Conservation (phyloP, 2,329 filamentous ascomycete genomes). For the Moelleriella libera region DNA sequence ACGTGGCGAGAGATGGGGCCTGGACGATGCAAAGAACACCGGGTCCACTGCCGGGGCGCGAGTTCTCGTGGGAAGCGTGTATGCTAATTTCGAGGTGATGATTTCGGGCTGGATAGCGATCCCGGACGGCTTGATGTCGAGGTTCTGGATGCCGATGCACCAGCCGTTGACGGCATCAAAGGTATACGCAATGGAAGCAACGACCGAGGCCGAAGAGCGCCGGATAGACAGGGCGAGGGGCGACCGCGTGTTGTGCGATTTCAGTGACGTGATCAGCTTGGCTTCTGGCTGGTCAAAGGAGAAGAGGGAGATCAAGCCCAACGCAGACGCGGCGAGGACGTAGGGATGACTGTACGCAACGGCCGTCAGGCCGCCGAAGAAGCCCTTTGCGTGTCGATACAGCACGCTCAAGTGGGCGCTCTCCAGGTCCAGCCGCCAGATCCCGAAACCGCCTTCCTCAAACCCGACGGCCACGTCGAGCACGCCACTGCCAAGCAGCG, state of each 20-base stretch:
- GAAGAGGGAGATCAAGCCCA: slow-evolving; percentile 65
- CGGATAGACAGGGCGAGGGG: slow-evolving; percentile 76
- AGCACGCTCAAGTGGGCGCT: slow-evolving; percentile 27
- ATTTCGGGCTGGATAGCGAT: slow-evolving; percentile 13
- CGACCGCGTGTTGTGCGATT: slow-evolving; percentile 64
- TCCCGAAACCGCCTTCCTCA: slow-evolving; percentile 52
- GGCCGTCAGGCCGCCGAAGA: slow-evolving; percentile 51
- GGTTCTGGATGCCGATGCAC: slow-evolving; percentile 84
- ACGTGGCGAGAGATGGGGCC: slow-evolving; percentile 3
- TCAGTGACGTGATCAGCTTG: slow-evolving; percentile 57
- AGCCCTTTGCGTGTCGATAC: slow-evolving; percentile 48
- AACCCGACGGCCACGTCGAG: slow-evolving; percentile 58
- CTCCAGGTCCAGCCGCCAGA: slow-evolving; percentile 47
- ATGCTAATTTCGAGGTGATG: slow-evolving; percentile 21
- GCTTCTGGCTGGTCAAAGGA: slow-evolving; percentile 32
- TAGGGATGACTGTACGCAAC: slow-evolving; percentile 65
- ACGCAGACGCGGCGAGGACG: slow-evolving; percentile 61
- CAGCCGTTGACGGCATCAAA: slow-evolving; percentile 68
- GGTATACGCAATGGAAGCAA: slow-evolving; percentile 80
- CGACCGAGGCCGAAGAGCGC: slow-evolving; percentile 44
- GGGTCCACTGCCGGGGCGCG: slow-evolving; percentile 7
- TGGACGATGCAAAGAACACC: no score
- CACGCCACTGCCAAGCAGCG: slow-evolving; percentile 22
- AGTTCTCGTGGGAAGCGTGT: slow-evolving; percentile 17
- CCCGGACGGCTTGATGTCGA: slow-evolving; percentile 40